A percentile compares a stretch with the other conserved stretches of the same genome.
Conservation (phyloP, 768 basidiomycete species). For the Gymnopilus dilepis region DNA sequence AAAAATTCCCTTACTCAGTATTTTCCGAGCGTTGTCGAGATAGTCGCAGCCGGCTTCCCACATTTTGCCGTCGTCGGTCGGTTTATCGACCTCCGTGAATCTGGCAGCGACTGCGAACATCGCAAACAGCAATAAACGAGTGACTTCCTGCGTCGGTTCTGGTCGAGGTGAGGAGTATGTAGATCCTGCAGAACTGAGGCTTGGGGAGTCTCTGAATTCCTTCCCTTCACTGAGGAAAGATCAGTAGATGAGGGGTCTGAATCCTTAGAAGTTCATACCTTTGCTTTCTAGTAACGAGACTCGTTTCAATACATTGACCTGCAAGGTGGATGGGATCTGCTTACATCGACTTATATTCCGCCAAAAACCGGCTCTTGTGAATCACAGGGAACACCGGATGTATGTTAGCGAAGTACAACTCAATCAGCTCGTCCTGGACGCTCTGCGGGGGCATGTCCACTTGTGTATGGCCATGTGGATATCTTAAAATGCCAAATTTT, state of each 20-base stretch:
- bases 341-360: conserved; percentile 63
- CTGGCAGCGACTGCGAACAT: conserved; percentile 86
- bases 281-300: conserved; percentile 20
- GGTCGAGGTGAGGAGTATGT: conserved; percentile 44
- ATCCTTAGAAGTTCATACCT: conserved; percentile 14
- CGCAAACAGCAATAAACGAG: conserved; percentile 73
- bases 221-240: conserved; percentile 23
- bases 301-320: conserved; percentile 2
- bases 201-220: conserved; percentile 33
- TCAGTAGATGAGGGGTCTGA: neutral
- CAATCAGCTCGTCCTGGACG: conserved; percentile 70
- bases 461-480: conserved; percentile 49
- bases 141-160: conserved; percentile 65
- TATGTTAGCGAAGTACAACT: conserved; percentile 81
- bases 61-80: conserved; percentile 59
- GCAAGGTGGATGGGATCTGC: neutral
- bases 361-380: conserved; percentile 72
- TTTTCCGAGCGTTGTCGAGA: conserved; percentile 61
- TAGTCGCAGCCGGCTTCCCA: conserved; percentile 75
- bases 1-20: conserved; percentile 56
- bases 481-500: conserved; percentile 41
- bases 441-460: conserved; percentile 63
- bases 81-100: conserved; percentile 51
- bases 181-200: conserved; percentile 29
- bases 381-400: conserved; percentile 86